phyloP scores from a whole-genome alignment of 2,329 filamentous ascomycete genomes.

The Cordyceps farinosa region DNA sequence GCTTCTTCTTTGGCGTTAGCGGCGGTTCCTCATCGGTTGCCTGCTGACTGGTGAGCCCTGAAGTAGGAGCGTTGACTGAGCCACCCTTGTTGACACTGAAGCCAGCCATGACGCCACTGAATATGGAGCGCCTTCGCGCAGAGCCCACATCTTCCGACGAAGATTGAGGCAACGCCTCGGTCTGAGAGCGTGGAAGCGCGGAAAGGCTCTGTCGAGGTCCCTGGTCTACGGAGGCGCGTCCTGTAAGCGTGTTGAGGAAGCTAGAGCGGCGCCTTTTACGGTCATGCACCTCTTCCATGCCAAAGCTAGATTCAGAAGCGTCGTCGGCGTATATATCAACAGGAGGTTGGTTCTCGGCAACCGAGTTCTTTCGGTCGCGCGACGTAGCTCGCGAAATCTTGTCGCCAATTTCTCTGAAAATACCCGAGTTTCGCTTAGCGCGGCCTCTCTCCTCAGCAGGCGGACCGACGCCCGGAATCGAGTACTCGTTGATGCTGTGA shows the following conservation, averaged over 20 bases:
- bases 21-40: neutral
- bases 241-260: conserved; percentile 35
- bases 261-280: conserved; percentile 38
- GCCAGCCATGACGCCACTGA: conserved; percentile 25
- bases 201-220: conserved; percentile 2
- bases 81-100: neutral
- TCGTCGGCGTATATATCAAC: conserved; percentile 32
- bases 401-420: conserved; percentile 52
- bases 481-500: conserved; percentile 38
- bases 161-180: neutral
- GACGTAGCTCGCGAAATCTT: conserved; percentile 37
- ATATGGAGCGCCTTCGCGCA: conserved; percentile 40
- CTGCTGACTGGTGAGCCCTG: neutral
- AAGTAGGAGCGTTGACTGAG: neutral
- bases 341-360: conserved; percentile 22
- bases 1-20: conserved; percentile 36
- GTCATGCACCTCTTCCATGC: conserved; percentile 37
- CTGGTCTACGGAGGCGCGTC: conserved; percentile 25
- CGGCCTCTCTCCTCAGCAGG: conserved; percentile 36
- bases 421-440: conserved; percentile 37
- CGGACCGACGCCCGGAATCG: conserved; percentile 35
- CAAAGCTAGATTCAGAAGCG: conserved; percentile 40
- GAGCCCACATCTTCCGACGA: conserved; percentile 24
- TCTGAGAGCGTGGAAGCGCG: conserved; percentile 3
- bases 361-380: conserved; percentile 30